Evolutionary conservation across 345 rosid species (phyloP), one percentile per base, ranked within the genome.

Genomic region (Melaleuca alternifolia): DNA sequence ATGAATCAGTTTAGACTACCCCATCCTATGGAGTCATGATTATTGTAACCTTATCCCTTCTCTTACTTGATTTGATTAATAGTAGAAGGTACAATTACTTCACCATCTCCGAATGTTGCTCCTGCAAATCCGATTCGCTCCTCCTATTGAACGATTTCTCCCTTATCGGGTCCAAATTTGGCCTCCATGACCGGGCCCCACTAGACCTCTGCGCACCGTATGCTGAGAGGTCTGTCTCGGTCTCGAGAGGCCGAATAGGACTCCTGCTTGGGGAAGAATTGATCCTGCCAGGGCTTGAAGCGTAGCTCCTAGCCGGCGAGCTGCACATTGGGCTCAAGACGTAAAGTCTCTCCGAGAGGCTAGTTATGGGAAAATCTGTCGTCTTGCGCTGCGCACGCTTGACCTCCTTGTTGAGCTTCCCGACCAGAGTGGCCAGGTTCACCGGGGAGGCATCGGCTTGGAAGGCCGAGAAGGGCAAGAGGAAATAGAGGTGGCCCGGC

Each of bases 401-500:
- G 48, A 92, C 93, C 81, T 77, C 89, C 48, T 86, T 79, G 7
- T 86, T 88, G 50, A 93, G 93, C 84, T 87, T 89, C 87, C 88
- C 89, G 3, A 86, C 93, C 0, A 91, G 4, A 44, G 87, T 10
- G 14, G 89, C 89, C 90, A 88, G 84, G 75, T 90, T 90, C 51
- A 87, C 71, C 2, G 92, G 90, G 82, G 94, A 91, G 82, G 84
- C 26, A 23, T 92, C 90, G 11, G 87, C n/a, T 13, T 90, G 84
- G 33, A 92, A 76, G 5, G 89, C 82, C 1, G 95, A 87, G 82
- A 26, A 77, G 2, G 93, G 95, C 13, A 93, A 86, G 52, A 90
- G 83, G 85, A 93, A 92, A 50, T 92, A 92, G 52, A 93, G 54
- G 11, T 84, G 87, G 46, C 92, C 93, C 10, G 87, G 91, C 51